Conservation (phyloP, 345 rosid genomes). For the Linum tenue region DNA sequence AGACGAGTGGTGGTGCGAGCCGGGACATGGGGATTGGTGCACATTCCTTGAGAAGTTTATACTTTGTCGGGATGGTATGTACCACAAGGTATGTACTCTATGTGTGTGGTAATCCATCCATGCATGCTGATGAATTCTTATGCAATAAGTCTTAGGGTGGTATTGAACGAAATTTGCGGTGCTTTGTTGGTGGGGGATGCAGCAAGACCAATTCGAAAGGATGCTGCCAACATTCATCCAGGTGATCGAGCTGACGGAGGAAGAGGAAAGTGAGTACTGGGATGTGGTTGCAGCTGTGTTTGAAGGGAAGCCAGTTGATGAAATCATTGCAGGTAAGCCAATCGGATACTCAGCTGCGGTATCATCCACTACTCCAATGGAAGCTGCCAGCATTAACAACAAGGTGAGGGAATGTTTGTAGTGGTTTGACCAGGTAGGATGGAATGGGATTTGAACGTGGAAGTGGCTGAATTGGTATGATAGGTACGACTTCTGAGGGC, state of each 20-base stretch:
- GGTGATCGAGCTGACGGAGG: conserved; percentile 45
- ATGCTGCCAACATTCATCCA: conserved; percentile 64
- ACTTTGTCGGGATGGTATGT: conserved; percentile 65
- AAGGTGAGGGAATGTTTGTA: conserved; percentile 33
- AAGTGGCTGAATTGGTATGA: background rate
- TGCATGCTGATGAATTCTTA: background rate
- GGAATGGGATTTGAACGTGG: background rate
- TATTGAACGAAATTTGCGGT: no score
- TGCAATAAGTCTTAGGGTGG: background rate
- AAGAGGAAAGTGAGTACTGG: conserved; percentile 65
- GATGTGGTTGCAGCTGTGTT: conserved; percentile 50
- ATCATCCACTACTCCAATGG: conserved; percentile 31
- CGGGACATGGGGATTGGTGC: conserved; percentile 80
- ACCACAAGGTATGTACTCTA: conserved; percentile 50
- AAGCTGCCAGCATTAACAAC: conserved; percentile 44
- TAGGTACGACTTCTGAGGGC: conserved; percentile 60
- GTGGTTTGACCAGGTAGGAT: background rate
- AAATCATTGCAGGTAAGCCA: conserved; percentile 29
- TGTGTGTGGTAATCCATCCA: background rate
- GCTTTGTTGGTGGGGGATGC: conserved; percentile 14
- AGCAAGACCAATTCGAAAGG: conserved; percentile 71
- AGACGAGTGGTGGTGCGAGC: conserved; percentile 74
- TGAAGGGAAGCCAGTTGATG: conserved; percentile 52
- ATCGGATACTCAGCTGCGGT: conserved; percentile 22
- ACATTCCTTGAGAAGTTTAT: conserved; percentile 60